Percentiles rank a stretch among this genome's conserved stretches.
Conservation (phyloP, 495 filamentous ascomycete genomes). For the Aspergillus funiculosus region DNA sequence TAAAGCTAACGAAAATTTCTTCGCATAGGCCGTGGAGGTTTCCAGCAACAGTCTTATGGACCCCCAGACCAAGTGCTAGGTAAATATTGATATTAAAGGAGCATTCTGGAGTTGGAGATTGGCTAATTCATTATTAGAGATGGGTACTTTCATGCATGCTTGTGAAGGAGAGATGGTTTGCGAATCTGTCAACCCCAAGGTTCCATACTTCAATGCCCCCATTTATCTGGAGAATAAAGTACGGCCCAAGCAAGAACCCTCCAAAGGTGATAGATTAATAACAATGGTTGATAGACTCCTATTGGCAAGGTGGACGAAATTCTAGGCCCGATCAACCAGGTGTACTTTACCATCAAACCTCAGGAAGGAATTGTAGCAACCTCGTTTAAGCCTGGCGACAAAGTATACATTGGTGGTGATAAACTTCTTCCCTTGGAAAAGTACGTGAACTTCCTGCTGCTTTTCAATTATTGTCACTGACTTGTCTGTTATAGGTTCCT, state of each 20-base stretch:
- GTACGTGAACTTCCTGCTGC: slow-evolving; percentile 29
- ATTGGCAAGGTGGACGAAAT: slow-evolving; percentile 60
- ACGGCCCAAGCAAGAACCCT: slow-evolving; percentile 14
- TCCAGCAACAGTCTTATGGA: slow-evolving; percentile 56
- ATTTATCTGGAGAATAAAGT: slow-evolving; percentile 99
- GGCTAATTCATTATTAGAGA: slow-evolving; percentile 52
- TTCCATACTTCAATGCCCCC: slow-evolving; percentile 97
- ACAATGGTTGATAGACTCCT: slow-evolving; percentile 37
- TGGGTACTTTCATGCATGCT: slow-evolving; percentile 88
- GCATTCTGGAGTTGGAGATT: neutral
- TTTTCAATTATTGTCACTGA: slow-evolving; percentile 5
- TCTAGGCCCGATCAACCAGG: slow-evolving; percentile 89
- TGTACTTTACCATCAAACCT: slow-evolving; percentile 97
- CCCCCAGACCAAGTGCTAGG: slow-evolving; percentile 63
- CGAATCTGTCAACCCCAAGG: slow-evolving; percentile 86
- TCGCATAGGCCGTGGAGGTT: slow-evolving; percentile 54
- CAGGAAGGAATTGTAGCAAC: slow-evolving; percentile 89
- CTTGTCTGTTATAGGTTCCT: slow-evolving; percentile 57
- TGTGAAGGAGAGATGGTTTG: slow-evolving; percentile 97
- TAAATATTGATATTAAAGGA: slow-evolving; percentile 26
- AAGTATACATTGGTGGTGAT: slow-evolving; percentile 91
- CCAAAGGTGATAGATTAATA: no score
- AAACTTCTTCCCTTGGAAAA: slow-evolving; percentile 91
- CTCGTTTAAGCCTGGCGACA: slow-evolving; percentile 93
- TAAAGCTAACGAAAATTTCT: slow-evolving; percentile 40